Conservation (phyloP, 352 stramenopile genomes). For the Lagenidium giganteum region DNA sequence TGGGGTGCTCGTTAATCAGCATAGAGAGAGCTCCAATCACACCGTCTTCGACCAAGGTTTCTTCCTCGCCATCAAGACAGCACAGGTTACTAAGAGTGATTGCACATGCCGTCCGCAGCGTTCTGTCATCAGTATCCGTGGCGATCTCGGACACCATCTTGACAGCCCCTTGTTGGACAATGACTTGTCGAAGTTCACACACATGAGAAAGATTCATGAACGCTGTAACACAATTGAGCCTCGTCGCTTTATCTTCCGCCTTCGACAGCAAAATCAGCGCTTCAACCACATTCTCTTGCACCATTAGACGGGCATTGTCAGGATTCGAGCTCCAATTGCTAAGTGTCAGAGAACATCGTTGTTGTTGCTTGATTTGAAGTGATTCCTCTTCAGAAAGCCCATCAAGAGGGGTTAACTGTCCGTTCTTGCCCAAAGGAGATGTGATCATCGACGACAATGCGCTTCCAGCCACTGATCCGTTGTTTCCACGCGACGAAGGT, state of each 20-base stretch:
- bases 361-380: conserved; percentile 35
- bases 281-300: conserved; percentile 84
- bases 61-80: conserved; percentile 72
- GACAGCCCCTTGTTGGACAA: conserved; percentile 69
- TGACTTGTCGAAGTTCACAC: conserved; percentile 40
- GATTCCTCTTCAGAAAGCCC: conserved; percentile 16
- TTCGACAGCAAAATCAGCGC: conserved; percentile 72
- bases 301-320: conserved; percentile 81
- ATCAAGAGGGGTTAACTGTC: no score
- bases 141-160: conserved; percentile 74
- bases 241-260: conserved; percentile 55
- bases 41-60: conserved; percentile 72
- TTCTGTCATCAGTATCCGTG: conserved; percentile 54
- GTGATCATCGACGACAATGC: no score
- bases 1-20: conserved; percentile 74
- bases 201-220: conserved; percentile 84
- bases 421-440: no score
- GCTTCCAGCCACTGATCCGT: no score
- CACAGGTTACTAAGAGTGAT: conserved; percentile 87
- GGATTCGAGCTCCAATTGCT: conserved; percentile 87
- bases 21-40: conserved; percentile 73
- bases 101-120: conserved; percentile 71
- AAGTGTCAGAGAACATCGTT: conserved; percentile 79
- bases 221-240: conserved; percentile 72
- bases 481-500: no score